Evolutionary conservation across 768 basidiomycete genomes (phyloP).

Genomic region (Mrakia hoshinonis): DNA sequence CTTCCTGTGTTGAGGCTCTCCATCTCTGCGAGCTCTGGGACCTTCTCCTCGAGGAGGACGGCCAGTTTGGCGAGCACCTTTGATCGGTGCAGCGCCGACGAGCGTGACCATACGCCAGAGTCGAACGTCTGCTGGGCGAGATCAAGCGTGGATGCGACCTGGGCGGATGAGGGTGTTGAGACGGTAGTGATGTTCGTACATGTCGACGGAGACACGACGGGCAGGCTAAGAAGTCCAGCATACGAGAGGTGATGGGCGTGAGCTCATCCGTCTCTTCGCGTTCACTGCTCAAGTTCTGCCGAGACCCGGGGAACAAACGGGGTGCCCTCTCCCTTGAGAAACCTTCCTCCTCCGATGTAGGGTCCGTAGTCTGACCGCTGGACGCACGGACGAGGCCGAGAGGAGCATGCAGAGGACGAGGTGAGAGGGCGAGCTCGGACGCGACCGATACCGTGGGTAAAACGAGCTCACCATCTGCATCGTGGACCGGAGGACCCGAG

Average conservation of each 20-base stretch:
- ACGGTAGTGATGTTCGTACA: neutral
- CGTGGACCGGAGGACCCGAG: neutral
- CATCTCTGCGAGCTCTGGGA: constrained; percentile 54
- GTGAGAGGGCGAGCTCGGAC: neutral
- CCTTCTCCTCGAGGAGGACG: constrained; percentile 50
- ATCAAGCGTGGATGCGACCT: constrained; percentile 5
- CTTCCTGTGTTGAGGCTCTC: constrained; percentile 67
- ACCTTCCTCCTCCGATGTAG: constrained; percentile 12
- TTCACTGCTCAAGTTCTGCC: neutral
- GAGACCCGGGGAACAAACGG: neutral
- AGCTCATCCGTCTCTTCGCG: neutral
- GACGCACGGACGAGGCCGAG: neutral
- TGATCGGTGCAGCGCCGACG: constrained; percentile 54
- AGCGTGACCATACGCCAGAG: constrained; percentile 64
- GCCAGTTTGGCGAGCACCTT: constrained; percentile 59
- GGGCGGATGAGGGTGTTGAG: neutral
- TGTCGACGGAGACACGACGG: constrained; percentile 17
- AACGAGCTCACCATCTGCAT: neutral
- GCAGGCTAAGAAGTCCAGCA: neutral
- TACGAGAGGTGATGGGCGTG: neutral
- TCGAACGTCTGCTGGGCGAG: constrained; percentile 53
- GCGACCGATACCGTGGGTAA: neutral
- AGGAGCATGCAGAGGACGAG: neutral
- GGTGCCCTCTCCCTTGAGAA: neutral
- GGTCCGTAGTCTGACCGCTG: constrained; percentile 24